Conservation (phyloP, 2,329 filamentous ascomycete species). For the Xylariaceae sp. region DNA sequence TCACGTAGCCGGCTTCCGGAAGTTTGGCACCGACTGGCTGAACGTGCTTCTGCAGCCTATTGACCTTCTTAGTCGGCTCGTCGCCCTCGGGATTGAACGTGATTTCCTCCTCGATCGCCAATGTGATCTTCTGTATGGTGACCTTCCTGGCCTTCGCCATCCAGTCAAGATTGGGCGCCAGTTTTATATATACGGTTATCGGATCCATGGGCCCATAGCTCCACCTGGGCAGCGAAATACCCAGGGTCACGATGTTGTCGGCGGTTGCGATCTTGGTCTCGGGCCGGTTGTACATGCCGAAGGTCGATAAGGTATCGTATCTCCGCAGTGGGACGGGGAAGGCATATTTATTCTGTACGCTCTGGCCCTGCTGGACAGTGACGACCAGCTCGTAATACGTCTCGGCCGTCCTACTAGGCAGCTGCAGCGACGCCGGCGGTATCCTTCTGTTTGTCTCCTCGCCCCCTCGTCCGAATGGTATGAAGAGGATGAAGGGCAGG, state of each 20-base stretch:
- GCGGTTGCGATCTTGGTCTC: slow-evolving; percentile 79
- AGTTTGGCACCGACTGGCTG: slow-evolving; percentile 76
- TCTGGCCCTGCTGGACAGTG: slow-evolving; percentile 83
- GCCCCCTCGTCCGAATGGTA: slow-evolving; percentile 85
- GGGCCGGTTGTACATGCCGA: slow-evolving; percentile 98
- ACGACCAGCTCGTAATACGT: slow-evolving; percentile 97
- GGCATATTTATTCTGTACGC: slow-evolving; percentile 79
- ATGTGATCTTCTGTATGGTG: slow-evolving; percentile 87
- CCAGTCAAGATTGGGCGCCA: slow-evolving; percentile 89
- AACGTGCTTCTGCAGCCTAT: slow-evolving; percentile 75
- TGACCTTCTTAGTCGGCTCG: slow-evolving; percentile 83
- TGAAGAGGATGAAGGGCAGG: slow-evolving; percentile 92
- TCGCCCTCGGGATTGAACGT: slow-evolving; percentile 98
- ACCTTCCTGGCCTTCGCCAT: slow-evolving; percentile 83
- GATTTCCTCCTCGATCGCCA: slow-evolving; percentile 93
- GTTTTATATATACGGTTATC: slow-evolving; percentile 90
- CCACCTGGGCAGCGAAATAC: slow-evolving; percentile 88
- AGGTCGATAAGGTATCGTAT: slow-evolving; percentile 95
- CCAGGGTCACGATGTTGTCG: slow-evolving; percentile 85
- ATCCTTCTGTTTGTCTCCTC: slow-evolving; percentile 85
- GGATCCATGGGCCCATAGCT: slow-evolving; percentile 94
- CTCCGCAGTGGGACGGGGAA: slow-evolving; percentile 87
- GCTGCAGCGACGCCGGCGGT: slow-evolving; percentile 82
- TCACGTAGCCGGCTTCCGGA: slow-evolving; percentile 86
- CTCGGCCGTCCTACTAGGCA: slow-evolving; percentile 89